These are phyloP conservation scores for Skeletonema tropicum DNA, from an alignment of 108 stramenopile species.

Conservation along the genomic window DNA sequence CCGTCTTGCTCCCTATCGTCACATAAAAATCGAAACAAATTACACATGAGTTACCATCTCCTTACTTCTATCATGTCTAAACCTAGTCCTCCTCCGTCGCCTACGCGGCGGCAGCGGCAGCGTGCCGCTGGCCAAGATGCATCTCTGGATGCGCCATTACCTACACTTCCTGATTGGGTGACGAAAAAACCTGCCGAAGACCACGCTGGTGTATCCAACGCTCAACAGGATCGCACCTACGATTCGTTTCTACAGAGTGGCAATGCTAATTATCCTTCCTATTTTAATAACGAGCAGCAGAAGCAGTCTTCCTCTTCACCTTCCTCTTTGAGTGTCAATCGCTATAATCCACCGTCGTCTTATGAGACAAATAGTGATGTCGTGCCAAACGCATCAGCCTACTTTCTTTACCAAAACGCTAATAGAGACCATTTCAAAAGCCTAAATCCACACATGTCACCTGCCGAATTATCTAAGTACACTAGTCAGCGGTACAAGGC, in stretches of 20 bases:
- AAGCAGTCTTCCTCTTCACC: not conserved
- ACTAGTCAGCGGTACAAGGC: slow-evolving; percentile 84
- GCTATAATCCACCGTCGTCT: not conserved
- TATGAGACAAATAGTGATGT: not conserved
- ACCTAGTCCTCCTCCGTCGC: not conserved
- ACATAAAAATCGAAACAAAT: not conserved
- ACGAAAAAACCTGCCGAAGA: not conserved
- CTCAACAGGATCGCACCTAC: not conserved
- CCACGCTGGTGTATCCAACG: not conserved
- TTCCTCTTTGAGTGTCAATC: not conserved
- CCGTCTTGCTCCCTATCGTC: not conserved
- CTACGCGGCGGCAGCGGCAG: not conserved
- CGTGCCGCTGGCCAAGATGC: not conserved
- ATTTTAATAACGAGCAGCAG: not conserved
- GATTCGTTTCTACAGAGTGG: not conserved
- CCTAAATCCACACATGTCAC: slow-evolving; percentile 62
- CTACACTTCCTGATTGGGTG: not conserved
- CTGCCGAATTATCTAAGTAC: slow-evolving; percentile 76
- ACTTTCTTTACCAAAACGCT: slow-evolving; percentile 70
- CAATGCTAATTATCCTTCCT: not conserved
- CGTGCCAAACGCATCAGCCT: slow-evolving; percentile 42
- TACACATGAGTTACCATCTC: not conserved
- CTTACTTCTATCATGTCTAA: slow-evolving; percentile 1
- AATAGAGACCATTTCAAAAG: slow-evolving; percentile 74
- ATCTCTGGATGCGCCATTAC: not conserved